Evolutionary conservation across 1,139 yeast genomes (phyloP), one percentile per base, ranked within the genome.

Genomic region (Suhomyces bolitotheri): DNA sequence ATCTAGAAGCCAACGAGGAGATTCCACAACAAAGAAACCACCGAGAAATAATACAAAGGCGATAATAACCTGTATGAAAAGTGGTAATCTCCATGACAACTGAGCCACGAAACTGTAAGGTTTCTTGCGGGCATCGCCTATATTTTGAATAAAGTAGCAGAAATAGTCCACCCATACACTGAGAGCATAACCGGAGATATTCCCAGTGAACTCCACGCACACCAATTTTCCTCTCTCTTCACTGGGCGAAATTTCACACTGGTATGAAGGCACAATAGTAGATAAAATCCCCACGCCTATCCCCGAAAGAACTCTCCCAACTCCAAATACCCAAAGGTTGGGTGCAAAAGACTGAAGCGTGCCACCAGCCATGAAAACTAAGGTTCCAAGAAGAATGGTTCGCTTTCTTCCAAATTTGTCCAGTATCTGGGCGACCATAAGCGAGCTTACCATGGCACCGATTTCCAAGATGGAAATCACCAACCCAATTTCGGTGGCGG

Each of bases 141-240:
- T 49, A 38, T 71, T 58, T 38, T 68, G 72, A 29, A 73, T 58
- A 41, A 68, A 74, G 43, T 73, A 74, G 48, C 77, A 71, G 34
- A 64, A 64, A 46, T 72, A 76, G 48, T 75, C 79, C 6, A 74
- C 68, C 81, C 81, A 76, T 16, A 76, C 78, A 46, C 77, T 70
- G 27, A 73, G 54, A 4, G 74, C 65, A 48, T 75, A 76, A 3
- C 81, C 81, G 2, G 63, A 44, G 10, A 76, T 72, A 51, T 76
- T 76, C 6, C 80, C 79, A 1, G 76, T 71, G 45, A 76, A 76
- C 42, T 76, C 80, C 12, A 73, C 75, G 50, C 79, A 73, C 9
- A 74, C 80, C 43, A 74, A 59, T 43, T 68, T 67, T 2, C 81
- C 81, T 49, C 81, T 56, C 40, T 73, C 77, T 45, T 74, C 77